Conservation (phyloP, 257 asterid species). For the Jacaranda mimosifolia region DNA sequence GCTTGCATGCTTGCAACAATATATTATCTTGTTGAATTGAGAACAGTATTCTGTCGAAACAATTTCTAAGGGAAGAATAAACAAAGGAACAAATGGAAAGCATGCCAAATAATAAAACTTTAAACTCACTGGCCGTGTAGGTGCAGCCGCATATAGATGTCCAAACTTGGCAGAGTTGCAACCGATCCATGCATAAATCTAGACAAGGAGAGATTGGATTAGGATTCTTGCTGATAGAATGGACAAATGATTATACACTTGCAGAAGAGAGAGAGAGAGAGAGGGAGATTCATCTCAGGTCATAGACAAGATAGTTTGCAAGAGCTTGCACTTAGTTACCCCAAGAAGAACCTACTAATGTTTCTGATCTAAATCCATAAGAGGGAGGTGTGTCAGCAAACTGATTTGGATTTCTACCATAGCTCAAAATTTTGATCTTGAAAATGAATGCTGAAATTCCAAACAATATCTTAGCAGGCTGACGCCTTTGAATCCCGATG, state of each 20-base stretch:
- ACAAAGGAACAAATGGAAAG: not conserved
- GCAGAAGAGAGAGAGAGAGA: not conserved
- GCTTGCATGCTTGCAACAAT: not conserved
- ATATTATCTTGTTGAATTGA: constrained; percentile 21
- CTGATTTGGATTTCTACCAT: not conserved
- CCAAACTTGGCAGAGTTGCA: constrained; percentile 89
- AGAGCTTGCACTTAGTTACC: not conserved
- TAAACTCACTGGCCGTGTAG: constrained; percentile 79
- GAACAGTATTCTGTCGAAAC: not conserved
- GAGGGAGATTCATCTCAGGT: not conserved
- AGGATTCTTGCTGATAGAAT: constrained; percentile 18
- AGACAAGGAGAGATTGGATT: constrained; percentile 10
- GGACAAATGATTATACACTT: not conserved
- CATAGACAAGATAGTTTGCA: not conserved
- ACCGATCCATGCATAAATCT: constrained; percentile 96
- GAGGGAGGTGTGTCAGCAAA: not conserved
- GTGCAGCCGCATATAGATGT: constrained; percentile 87
- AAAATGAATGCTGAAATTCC: not conserved
- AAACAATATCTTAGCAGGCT: not conserved
- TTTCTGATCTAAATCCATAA: not conserved
- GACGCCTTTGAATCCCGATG: not conserved
- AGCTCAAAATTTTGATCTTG: not conserved
- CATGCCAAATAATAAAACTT: constrained; percentile 12
- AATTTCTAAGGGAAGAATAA: not conserved
- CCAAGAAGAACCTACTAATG: not conserved